Percentiles rank a stretch among this genome's conserved stretches.
Evolutionary conservation across 2,329 filamentous ascomycete species (phyloP).

Genomic region (Emergomyces africanus): DNA sequence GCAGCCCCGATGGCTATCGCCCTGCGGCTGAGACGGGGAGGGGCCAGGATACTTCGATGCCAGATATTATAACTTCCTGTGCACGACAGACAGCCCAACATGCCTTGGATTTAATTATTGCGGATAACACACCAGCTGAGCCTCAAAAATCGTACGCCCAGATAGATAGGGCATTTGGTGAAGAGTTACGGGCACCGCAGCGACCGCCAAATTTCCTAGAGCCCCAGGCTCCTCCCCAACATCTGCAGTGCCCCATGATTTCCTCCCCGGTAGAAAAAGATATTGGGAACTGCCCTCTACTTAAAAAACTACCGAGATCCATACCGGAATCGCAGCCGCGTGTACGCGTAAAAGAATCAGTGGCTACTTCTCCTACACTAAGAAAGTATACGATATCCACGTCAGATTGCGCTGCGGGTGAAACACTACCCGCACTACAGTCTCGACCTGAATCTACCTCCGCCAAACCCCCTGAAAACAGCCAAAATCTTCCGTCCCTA

Average conservation of each 20-base stretch:
- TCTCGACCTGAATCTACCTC: slow-evolving; percentile 23
- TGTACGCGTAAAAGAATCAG: slow-evolving; percentile 11
- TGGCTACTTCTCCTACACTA: slow-evolving; percentile 18
- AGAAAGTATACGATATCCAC: slow-evolving; percentile 22
- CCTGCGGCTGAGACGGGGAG: background rate
- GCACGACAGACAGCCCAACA: slow-evolving; percentile 2
- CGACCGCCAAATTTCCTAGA: background rate
- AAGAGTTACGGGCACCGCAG: background rate
- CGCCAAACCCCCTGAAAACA: slow-evolving; percentile 20
- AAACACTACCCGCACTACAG: slow-evolving; percentile 28
- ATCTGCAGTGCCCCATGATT: background rate
- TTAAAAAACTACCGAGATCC: background rate
- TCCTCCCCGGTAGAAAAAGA: background rate
- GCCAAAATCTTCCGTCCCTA: slow-evolving; percentile 28
- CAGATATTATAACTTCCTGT: background rate
- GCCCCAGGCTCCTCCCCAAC: background rate
- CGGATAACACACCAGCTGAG: background rate
- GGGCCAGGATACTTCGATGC: background rate
- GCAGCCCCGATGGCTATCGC: background rate
- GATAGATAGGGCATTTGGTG: background rate
- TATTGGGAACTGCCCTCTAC: background rate
- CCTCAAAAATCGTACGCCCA: background rate
- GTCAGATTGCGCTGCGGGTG: slow-evolving; percentile 17
- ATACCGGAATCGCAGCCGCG: background rate
- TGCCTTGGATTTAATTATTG: background rate